Percentiles rank a stretch among this genome's conserved stretches.
Evolutionary conservation across 2,329 filamentous ascomycete genomes (phyloP).

Genomic region (Aaosphaeria pasadenensis): DNA sequence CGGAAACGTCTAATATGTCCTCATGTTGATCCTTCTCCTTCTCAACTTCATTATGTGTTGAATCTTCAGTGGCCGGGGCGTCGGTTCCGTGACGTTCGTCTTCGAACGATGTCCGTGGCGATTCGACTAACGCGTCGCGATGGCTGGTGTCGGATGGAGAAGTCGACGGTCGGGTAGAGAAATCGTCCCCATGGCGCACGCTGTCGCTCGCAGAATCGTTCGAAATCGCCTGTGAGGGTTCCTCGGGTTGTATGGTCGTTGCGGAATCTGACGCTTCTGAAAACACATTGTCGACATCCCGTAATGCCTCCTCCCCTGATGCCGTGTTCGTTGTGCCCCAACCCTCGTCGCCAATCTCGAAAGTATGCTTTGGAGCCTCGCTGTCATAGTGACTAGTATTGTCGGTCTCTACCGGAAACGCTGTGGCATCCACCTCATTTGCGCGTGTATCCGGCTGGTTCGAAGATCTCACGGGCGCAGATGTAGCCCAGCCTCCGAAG

Average conservation of each 20-base stretch:
- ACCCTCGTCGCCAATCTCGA: not conserved
- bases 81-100: conserved; percentile 17
- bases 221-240: conserved; percentile 1
- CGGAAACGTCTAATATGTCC: too few species aligned
- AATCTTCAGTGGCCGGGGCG: not conserved
- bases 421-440: too few species aligned
- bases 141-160: conserved; percentile 36
- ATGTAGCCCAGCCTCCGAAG: conserved; percentile 26
- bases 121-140: conserved; percentile 25
- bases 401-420: too few species aligned
- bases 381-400: too few species aligned
- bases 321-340: conserved; percentile 1
- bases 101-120: conserved; percentile 36
- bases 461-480: conserved; percentile 2
- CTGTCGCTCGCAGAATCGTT: conserved; percentile 5
- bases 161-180: conserved; percentile 32
- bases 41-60: too few species aligned
- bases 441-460: not conserved
- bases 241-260: conserved; percentile 27
- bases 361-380: too few species aligned
- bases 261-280: conserved; percentile 31
- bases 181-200: conserved; percentile 22
- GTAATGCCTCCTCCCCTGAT: conserved; percentile 5
- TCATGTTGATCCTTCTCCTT: too few species aligned
- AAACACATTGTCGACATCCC: conserved; percentile 13